Base-by-base conservation (phyloP, 108 stramenopile species). In the Hondaea fermentalgiana region DNA sequence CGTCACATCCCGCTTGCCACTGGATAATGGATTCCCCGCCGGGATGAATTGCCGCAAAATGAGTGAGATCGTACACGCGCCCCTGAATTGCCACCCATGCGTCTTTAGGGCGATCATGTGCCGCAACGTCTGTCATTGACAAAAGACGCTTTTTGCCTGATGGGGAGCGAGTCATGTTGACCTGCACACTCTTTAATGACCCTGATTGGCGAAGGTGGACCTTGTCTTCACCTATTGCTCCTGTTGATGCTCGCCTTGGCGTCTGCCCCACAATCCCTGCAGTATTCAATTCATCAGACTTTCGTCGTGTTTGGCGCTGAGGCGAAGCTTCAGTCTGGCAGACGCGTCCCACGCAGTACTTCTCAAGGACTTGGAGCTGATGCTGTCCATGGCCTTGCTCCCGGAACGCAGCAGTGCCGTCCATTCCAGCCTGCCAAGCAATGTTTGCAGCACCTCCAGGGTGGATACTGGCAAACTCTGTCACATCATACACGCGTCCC, bases 401-500 rank as follows among this genome's bases (percentile, higher is more conserved):
- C 6, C 8, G 64, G 64, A 89, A 89, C 2, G 8, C 87, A 5
- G 88, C 87, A 25, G 87, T 87, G 5, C 96, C 97, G 92, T 97
- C 96, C 92, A 94, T 91, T 44, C 98, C 98, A 42, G 94, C 95
- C 12, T 97, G 93, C 90, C 98, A 97, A 72, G 97, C 90, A 91
- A 98, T 91, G 21, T 98, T 97, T 91, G 97, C 97, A n/a, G 95
- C 95, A 45, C 98, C 98, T 72, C 99, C 99, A 16, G 99, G 93
- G 91, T 99, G 98, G 87, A 98, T 96, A 87, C 97, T 96, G 88
- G 98, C 93, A 92, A 98, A 99, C 58, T 94, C 94, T 14, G 97
- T 94, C 8, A 99, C 96, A 90, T 99, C 97, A 92, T 98, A 99
- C 21, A 99, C 98, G 93, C 97, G 96, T 89, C 98, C 97, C 87